These are phyloP conservation scores for Lactarius sp. DNA, from an alignment of 768 basidiomycete species.

Conservation along the genomic window DNA sequence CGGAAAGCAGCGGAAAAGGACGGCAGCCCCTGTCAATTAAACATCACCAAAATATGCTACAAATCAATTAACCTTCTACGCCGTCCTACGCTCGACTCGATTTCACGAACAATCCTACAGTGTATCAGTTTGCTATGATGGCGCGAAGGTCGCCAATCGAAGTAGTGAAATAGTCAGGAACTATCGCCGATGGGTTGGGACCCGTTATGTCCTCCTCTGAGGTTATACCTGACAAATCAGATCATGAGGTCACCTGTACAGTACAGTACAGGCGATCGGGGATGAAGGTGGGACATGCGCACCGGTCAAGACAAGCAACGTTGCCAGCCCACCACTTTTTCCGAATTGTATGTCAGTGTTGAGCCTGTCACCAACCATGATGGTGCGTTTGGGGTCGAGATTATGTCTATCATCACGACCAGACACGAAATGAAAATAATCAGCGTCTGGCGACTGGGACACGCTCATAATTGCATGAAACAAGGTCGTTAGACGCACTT, in stretches of 20 bases:
- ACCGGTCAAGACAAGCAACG: slow-evolving; percentile 93
- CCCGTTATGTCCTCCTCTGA: slow-evolving; percentile 67
- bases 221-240: slow-evolving; percentile 60
- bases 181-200: slow-evolving; percentile 59
- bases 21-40: slow-evolving; percentile 2
- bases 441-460: slow-evolving; percentile 8
- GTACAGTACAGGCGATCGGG: not conserved
- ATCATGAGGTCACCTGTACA: not conserved
- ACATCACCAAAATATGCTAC: not conserved
- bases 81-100: slow-evolving; percentile 2
- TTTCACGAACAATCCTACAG: not conserved
- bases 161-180: slow-evolving; percentile 77
- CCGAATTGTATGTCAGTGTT: slow-evolving; percentile 97
- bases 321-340: slow-evolving; percentile 75
- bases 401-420: slow-evolving; percentile 51
- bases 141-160: slow-evolving; percentile 76
- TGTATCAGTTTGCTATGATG: not conserved
- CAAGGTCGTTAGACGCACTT: slow-evolving; percentile 40
- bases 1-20: not conserved
- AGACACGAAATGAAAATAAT: slow-evolving; percentile 1
- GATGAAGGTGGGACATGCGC: slow-evolving; percentile 20
- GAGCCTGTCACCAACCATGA: slow-evolving; percentile 95
- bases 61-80: slow-evolving; percentile 13
- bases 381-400: slow-evolving; percentile 79
- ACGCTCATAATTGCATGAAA: not conserved